Base-by-base conservation (phyloP, 2,329 filamentous ascomycete genomes). In the Colletotrichum musicola region DNA sequence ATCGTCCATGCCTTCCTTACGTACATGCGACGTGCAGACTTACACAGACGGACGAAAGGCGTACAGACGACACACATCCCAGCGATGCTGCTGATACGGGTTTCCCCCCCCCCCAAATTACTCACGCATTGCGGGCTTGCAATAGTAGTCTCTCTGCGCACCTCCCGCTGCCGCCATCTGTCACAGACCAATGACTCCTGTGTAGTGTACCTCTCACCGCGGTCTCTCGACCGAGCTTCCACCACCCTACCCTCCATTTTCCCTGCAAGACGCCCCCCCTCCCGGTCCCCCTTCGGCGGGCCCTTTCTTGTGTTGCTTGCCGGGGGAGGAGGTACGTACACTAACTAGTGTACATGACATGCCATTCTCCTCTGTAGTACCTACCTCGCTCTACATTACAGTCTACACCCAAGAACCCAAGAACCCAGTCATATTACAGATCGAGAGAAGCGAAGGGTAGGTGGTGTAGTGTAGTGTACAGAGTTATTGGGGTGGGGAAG, bases 191-290 rank as follows among this genome's bases (percentile, higher is more conserved):
- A 61, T 53, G 20, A 46, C 46, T 42, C 44, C 38, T 18, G 55
- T 42, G 42, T 40, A 50, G 55, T 50, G 42, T 40, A 50, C 64
- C 40, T 46, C 35, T 38, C 49, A 62, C 20, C 51, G 27, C 60
- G 57, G 38, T 57, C 60, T 53, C 13, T 54, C 64, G 42, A 68
- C 54, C 40, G 54, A 68, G 60, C 64, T 68, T 60, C 44, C 49
- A 60, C 40, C 64, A 64, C 56, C 30, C 56, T 62, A 56, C 58
- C 40, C 58, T 64, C 27, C 60, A 57, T 59, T 54, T 50, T 22
- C 62, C 47, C 47, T 60, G 54, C 30, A 55, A 60, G 46, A 49
- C 38, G 42, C 40, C 64, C 61, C 62, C 65, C 30, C 44, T 53
- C 61, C 51, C 30, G 64, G 42, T 27, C 22, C 61, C 42, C 65